Base-by-base conservation (phyloP, 495 filamentous ascomycete genomes). In the Aspergillus asperescens region DNA sequence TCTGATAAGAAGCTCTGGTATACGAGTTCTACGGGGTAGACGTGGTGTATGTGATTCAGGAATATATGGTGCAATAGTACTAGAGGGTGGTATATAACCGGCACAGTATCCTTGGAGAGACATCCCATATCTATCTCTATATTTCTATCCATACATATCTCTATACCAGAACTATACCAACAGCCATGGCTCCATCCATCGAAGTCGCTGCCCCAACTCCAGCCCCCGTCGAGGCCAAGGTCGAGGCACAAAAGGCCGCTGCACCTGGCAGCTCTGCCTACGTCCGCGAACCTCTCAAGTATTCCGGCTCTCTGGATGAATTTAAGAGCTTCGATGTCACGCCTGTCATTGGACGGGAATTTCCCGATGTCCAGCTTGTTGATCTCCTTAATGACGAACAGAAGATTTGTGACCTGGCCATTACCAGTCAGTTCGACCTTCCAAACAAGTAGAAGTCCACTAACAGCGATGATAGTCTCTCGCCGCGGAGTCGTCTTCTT, bases 291-390 rank as follows among this genome's bases (percentile, higher is more conserved):
- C 56, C 56, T 20, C 28, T 74, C 68, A 1, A 59, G 25, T 29
- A 31, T 23, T 47, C 34, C 1, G 80, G 80, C 1, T 68, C 70
- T 2, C 66, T 84, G 2, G 63, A 60, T 18, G 35, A 57, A 16
- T 52, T 41, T 28, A 23, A 54, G 28, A 51, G 31, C 4, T 52
- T 61, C 7, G 57, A 69, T 46, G 50, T 66, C 15, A 61, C 66
- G 7, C 55, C 65, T 20, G 55, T 63, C 5, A 82, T 86, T 47
- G 84, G 83, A 5, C 69, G 69, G 5, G 84, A 86, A 59, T 86
- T 73, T 54, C 25, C 42, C 0, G 31, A 25, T 16, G 13, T 45
- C 7, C 41, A 53, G 15, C 42, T 53, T 3, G 20, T 5, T 1
- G 50, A 53, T 19, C 37, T 45, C 7, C 24, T 53, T 2, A n/a